Percentiles rank a stretch among this genome's conserved stretches.
Conservation (phyloP, 2,329 filamentous ascomycete species). For the Fusarium fujikuroi region DNA sequence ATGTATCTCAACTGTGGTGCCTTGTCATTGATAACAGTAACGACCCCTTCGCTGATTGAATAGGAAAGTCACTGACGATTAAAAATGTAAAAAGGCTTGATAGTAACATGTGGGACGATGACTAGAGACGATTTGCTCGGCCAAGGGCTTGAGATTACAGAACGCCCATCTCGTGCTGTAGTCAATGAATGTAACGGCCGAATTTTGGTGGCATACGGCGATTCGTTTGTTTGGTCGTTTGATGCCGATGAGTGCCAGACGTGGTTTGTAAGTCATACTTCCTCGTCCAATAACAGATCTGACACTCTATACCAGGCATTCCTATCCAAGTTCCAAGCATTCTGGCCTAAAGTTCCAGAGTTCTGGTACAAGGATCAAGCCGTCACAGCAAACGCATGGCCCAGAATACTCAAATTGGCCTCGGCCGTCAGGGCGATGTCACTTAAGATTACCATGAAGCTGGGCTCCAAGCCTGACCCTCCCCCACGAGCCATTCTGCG, state of each 20-base stretch:
- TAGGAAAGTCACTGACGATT: background rate
- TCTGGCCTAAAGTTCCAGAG: slow-evolving; percentile 54
- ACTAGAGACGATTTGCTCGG: slow-evolving; percentile 48
- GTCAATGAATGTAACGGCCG: slow-evolving; percentile 27
- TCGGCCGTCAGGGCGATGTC: slow-evolving; percentile 28
- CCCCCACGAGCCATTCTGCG: slow-evolving; percentile 30
- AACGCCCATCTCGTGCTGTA: slow-evolving; percentile 44
- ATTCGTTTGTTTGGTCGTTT: slow-evolving; percentile 53
- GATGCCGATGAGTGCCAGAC: slow-evolving; percentile 53
- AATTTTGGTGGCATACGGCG: slow-evolving; percentile 51
- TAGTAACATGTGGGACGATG: slow-evolving; percentile 57
- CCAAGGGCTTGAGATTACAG: slow-evolving; percentile 46
- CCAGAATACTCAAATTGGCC: slow-evolving; percentile 45
- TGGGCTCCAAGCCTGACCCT: slow-evolving; percentile 25
- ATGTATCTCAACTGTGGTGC: slow-evolving; percentile 61
- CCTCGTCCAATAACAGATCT: background rate
- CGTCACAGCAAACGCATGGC: slow-evolving; percentile 45
- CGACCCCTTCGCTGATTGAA: slow-evolving; percentile 1
- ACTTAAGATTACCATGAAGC: slow-evolving; percentile 42
- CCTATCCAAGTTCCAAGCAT: slow-evolving; percentile 54
- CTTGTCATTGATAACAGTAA: slow-evolving; percentile 57
- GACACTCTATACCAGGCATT: slow-evolving; percentile 48
- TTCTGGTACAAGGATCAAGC: slow-evolving; percentile 50
- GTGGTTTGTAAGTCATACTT: slow-evolving; percentile 55
- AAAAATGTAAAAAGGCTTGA: slow-evolving; percentile 42